A percentile compares a stretch with the other conserved stretches of the same genome.
Conservation (phyloP, 1,139 yeast species). For the Hansenula lynferdii region DNA sequence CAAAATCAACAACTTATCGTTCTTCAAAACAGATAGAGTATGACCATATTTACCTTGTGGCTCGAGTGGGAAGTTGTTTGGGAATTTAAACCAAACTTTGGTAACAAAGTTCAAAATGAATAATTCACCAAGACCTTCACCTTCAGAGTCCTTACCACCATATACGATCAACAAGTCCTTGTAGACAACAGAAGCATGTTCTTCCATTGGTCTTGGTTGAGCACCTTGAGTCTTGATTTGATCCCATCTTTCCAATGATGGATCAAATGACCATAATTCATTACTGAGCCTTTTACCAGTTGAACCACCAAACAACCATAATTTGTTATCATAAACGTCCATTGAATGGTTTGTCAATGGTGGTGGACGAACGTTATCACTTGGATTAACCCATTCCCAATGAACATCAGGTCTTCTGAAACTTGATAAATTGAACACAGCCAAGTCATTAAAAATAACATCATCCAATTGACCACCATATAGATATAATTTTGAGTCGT, state of each 20-base stretch:
- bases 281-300: conserved; percentile 72
- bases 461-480: conserved; percentile 97
- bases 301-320: conserved; percentile 93
- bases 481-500: conserved; percentile 70
- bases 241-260: conserved; percentile 60
- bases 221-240: conserved; percentile 39
- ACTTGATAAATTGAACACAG: conserved; percentile 84
- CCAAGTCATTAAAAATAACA: conserved; percentile 78
- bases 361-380: conserved; percentile 60
- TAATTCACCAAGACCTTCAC: conserved; percentile 62
- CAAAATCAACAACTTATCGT: conserved; percentile 73
- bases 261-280: conserved; percentile 83
- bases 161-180: conserved; percentile 78
- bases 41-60: conserved; percentile 97
- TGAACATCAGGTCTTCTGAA: conserved; percentile 77
- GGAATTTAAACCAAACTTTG: conserved; percentile 68
- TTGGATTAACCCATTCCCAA: conserved; percentile 74
- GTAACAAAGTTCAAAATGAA: conserved; percentile 75
- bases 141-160: conserved; percentile 86
- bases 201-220: conserved; percentile 83
- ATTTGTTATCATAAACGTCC: conserved; percentile 71
- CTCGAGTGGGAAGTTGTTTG: conserved; percentile 41
- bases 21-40: conserved; percentile 68
- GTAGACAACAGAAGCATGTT: conserved; percentile 81
- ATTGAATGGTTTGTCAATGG: conserved; percentile 91